phyloP scores from a whole-genome alignment of 805 yeast genomes.

The Starmerella riodocensis region DNA sequence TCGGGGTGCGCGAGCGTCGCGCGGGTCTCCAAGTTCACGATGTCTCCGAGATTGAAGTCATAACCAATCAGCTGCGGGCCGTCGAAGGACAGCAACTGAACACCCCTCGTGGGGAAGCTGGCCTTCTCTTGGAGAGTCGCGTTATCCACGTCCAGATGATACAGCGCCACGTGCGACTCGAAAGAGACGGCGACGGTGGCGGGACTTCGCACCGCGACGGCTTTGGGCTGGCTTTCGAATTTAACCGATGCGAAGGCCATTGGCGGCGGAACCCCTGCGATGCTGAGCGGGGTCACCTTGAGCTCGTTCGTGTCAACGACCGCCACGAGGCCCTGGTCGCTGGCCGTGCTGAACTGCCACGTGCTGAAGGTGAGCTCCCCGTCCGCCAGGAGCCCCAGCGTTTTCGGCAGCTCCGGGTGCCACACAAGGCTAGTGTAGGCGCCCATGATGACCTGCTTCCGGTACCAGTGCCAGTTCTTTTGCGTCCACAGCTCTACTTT shows the following conservation, averaged over 20 bases:
- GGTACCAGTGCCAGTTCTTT: slow-evolving; percentile 90
- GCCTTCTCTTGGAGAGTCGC: not conserved
- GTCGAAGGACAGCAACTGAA: not conserved
- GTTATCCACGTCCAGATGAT: slow-evolving; percentile 3
- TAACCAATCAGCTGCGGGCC: not conserved
- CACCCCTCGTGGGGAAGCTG: not conserved
- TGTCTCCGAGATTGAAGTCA: not conserved
- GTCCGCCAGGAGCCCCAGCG: slow-evolving; percentile 39
- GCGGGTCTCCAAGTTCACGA: not conserved
- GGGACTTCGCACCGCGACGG: slow-evolving; percentile 53
- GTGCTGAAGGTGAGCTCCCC: slow-evolving; percentile 20
- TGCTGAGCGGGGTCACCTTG: slow-evolving; percentile 64
- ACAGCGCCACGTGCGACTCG: not conserved
- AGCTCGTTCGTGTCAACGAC: slow-evolving; percentile 68
- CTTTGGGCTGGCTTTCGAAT: slow-evolving; percentile 44
- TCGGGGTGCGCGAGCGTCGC: not conserved
- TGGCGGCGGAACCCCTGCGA: slow-evolving; percentile 94
- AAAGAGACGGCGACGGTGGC: slow-evolving; percentile 43
- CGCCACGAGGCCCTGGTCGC: slow-evolving; percentile 63
- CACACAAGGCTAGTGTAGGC: slow-evolving; percentile 34
- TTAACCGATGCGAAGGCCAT: slow-evolving; percentile 60
- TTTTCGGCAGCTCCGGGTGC: slow-evolving; percentile 81
- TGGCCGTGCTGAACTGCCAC: slow-evolving; percentile 50
- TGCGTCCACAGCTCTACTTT: slow-evolving; percentile 79
- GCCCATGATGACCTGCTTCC: slow-evolving; percentile 54